Conservation (phyloP, 2,329 filamentous ascomycete species). For the Phyllosticta citribraziliensis region DNA sequence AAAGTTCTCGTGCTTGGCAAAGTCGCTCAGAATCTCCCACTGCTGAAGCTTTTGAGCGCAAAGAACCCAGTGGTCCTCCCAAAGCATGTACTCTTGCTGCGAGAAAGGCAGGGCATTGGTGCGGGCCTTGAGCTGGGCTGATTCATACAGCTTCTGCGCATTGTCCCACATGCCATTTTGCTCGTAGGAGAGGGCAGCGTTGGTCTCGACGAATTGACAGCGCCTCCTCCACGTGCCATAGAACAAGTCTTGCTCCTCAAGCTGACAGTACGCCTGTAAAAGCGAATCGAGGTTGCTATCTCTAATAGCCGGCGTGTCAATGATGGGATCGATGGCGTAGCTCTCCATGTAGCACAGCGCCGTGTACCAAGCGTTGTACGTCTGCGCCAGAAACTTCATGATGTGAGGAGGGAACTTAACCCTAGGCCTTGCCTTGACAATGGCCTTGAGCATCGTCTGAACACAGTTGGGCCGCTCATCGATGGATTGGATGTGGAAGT, state of each 20-base stretch:
- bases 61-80: conserved; percentile 98
- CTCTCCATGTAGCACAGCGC: conserved; percentile 84
- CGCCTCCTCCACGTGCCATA: conserved; percentile 94
- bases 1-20: conserved; percentile 97
- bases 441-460: conserved; percentile 80
- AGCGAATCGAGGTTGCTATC: conserved; percentile 95
- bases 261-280: conserved; percentile 79
- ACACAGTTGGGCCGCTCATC: conserved; percentile 94
- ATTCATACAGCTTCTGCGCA: conserved; percentile 92
- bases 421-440: conserved; percentile 71
- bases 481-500: conserved; percentile 88
- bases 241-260: conserved; percentile 95
- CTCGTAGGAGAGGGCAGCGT: conserved; percentile 92
- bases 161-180: conserved; percentile 99
- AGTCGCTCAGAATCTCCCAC: conserved; percentile 96
- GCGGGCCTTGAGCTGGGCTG: conserved; percentile 90
- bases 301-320: conserved; percentile 72
- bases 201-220: conserved; percentile 95
- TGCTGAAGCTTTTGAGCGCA: conserved; percentile 98
- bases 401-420: conserved; percentile 94
- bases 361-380: conserved; percentile 97
- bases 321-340: conserved; percentile 69
- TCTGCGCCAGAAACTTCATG: conserved; percentile 87
- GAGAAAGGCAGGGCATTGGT: conserved; percentile 95
- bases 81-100: conserved; percentile 94